Evolutionary conservation across 306 rosid species (phyloP), one percentile per base, ranked within the genome.

Genomic region (Amphicarpaea edgeworthii): DNA sequence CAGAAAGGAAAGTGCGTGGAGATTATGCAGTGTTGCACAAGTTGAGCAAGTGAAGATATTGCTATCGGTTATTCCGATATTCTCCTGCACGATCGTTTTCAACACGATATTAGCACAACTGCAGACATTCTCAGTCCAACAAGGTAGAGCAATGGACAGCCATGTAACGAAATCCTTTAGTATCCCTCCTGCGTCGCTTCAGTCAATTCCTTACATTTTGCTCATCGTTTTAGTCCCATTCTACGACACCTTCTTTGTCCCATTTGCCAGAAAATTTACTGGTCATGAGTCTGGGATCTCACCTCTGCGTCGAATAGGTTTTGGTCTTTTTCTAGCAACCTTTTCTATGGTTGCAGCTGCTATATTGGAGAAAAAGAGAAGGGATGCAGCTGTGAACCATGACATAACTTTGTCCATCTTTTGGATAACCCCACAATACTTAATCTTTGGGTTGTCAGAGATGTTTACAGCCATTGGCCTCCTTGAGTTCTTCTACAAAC

Each of bases 311-410:
- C 81, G 99, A 24, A 96, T 96, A n/a, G 99, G 98, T 0, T 23
- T 84, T 5, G 99, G 99, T 41, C 98, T 96, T 49, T 89, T 92
- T 57, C 79, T 89, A 1, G 97, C 89, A 1, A 90, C 98, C 2
- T 92, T 96, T 70, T 96, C 99, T 0, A 96, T 96, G 99, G 88
- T 96, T 28, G 46, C 99, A 0, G 99, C 99, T 38, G 99, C 97
- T 26, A 34, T 93, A 1, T 75, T 80, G 90, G 99, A 96, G 89
- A 85, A 85, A 43, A 90, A 81, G 82, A 84, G 99, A 41, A 89
- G 95, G 76, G 96, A 90, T 20, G 82, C 90, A 8, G 90, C 91
- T 1, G 15, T 90, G 1, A 54, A 80, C 47, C 82, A 17, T 1
- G 66, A 79, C 80, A 26, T 82, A 23, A 90, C 78, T 1, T 4